Base-by-base conservation (phyloP, 371 early-diverging fungal genomes). In the Rhizopus delemar region DNA sequence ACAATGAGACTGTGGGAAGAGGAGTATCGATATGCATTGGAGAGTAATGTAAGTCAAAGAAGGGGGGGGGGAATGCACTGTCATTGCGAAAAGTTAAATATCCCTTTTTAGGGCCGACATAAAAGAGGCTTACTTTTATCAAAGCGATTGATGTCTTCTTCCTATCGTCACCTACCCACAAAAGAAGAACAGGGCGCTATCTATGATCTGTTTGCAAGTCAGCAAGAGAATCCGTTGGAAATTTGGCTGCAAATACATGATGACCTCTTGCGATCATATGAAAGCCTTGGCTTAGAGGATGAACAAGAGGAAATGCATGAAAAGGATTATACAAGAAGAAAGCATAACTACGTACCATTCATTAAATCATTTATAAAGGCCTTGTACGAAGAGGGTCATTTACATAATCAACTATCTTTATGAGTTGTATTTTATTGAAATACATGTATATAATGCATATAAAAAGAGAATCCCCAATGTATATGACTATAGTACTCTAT, bases 271-370 rank as follows among this genome's bases (percentile, higher is more conserved):
- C 56, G 63, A 39, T 41, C 63, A n/a, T 68, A 60, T 46, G 63
- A 63, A 38, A 38, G 32, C 8, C 49, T 68, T 6, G 68, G 68
- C 39, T 6, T 49, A 43, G 63, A 68, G 53, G 38, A 31, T 12
- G 63, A 63, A 46, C 59, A 63, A 13, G 52, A 67, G 16, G 35
- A 62, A 55, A 31, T 51, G 13, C 50, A 62, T n/a, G 58, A 66
- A 54, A 60, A 31, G 53, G 53, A 46, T 32, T 39, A 52, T 8
- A 38, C 38, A 43, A 43, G 49, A 49, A 56, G 54, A 46, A 38
- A 60, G 60, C 60, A 63, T 39, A 51, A 63, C 45, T 68, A 68
- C 49, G 59, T 38, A 41, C 68, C 63, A 4, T 68, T 68, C 57
- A 68, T 68, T 46, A 49, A 53, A 39, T 59, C 63, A 53, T 68